Percentiles rank a stretch among this genome's conserved stretches.
phyloP scores from a whole-genome alignment of 495 filamentous ascomycete species.

The Hapsidospora chrysogenum region DNA sequence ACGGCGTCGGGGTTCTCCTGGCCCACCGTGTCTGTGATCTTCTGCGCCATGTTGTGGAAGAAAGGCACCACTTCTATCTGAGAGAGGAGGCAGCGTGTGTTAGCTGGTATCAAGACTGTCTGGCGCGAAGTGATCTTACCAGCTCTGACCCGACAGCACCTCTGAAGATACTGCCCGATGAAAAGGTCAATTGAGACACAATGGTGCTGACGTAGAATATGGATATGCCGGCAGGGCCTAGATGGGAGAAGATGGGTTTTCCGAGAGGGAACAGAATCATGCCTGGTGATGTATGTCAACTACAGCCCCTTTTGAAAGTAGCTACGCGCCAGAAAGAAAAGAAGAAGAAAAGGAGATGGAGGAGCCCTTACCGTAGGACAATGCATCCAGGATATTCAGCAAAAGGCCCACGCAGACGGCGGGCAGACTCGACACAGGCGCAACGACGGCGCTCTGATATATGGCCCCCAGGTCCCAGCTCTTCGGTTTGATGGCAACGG shows the following conservation, averaged over 20 bases:
- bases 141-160: constrained; percentile 94
- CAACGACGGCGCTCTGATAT: constrained; percentile 44
- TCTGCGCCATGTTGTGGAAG: constrained; percentile 92
- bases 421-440: constrained; percentile 55
- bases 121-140: constrained; percentile 27
- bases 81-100: no score
- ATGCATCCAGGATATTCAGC: constrained; percentile 81
- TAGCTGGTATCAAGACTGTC: background rate
- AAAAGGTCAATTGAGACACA: constrained; percentile 85
- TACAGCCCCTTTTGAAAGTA: background rate
- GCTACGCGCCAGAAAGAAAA: no score
- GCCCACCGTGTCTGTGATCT: constrained; percentile 63
- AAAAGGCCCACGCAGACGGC: constrained; percentile 78
- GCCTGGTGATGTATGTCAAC: constrained; percentile 23
- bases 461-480: constrained; percentile 51
- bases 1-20: constrained; percentile 69
- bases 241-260: constrained; percentile 59
- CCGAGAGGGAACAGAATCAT: constrained; percentile 94
- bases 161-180: constrained; percentile 72
- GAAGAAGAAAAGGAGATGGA: no score
- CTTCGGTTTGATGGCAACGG: constrained; percentile 37
- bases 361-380: constrained; percentile 79
- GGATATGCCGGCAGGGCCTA: constrained; percentile 86
- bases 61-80: constrained; percentile 94
- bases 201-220: constrained; percentile 99